These are phyloP conservation scores for Cryptosporidium tyzzeri DNA, from an alignment of 169 alveolate genomes.

Conservation along the genomic window DNA sequence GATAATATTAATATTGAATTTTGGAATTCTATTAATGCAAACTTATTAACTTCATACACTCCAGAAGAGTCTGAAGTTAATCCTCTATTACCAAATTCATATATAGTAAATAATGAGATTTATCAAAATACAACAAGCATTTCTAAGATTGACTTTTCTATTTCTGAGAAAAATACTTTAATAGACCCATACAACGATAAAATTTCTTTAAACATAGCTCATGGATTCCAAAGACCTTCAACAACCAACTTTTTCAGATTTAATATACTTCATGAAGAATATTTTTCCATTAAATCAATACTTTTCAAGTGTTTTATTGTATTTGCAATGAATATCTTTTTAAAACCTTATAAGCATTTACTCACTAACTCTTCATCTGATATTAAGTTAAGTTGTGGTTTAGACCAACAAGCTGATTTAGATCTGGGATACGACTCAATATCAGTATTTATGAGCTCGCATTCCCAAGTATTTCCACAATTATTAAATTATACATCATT, in stretches of 20 bases:
- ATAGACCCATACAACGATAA: constrained; percentile 22
- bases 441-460: constrained; percentile 11
- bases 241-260: constrained; percentile 10
- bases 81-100: constrained; percentile 4
- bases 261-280: constrained; percentile 9
- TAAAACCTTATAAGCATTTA: constrained; percentile 24
- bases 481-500: constrained; percentile 17
- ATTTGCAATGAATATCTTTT: constrained; percentile 37
- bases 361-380: constrained; percentile 4
- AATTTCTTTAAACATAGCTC: constrained; percentile 4
- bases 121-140: background rate
- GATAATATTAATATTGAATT: constrained; percentile 29
- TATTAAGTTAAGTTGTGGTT: constrained; percentile 23
- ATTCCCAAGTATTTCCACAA: constrained; percentile 46
- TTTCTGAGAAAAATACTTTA: constrained; percentile 1
- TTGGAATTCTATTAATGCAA: constrained; percentile 35
- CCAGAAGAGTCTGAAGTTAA: constrained; percentile 23
- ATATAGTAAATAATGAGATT: background rate
- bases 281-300: constrained; percentile 44
- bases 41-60: constrained; percentile 20
- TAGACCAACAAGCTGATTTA: background rate
- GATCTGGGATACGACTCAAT: constrained; percentile 51
- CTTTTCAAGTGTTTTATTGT: constrained; percentile 52
- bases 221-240: constrained; percentile 50
- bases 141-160: constrained; percentile 12